These are phyloP conservation scores for Blepharisma japonicum DNA, from an alignment of 73 alveolate genomes.

Conservation along the genomic window DNA sequence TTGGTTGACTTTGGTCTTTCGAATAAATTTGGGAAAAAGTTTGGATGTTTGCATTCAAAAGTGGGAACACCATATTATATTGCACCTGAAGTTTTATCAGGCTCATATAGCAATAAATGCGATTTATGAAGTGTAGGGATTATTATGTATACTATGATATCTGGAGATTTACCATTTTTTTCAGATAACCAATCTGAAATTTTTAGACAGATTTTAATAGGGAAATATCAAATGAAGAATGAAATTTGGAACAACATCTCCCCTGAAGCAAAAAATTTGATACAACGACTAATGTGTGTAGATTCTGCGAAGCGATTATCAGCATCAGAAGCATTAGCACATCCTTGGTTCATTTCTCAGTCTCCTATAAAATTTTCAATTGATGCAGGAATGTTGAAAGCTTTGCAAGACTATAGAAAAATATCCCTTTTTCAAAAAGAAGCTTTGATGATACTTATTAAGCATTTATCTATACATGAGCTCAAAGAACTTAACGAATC, in stretches of 20 bases:
- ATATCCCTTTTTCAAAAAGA: background rate
- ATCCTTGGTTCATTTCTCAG: conserved; percentile 49
- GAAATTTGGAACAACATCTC: conserved; percentile 54
- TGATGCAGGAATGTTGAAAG: background rate
- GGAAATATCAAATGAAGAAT: conserved; percentile 9
- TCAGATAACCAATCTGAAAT: conserved; percentile 30
- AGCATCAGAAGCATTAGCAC: conserved; percentile 51
- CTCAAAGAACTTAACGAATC: background rate
- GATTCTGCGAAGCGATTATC: conserved; percentile 52
- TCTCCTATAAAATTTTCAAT: background rate
- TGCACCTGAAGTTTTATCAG: conserved; percentile 58
- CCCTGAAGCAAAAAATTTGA: conserved; percentile 48
- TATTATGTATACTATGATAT: conserved; percentile 41
- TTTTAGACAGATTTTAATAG: conserved; percentile 32
- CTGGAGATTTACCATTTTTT: conserved; percentile 46
- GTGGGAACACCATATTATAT: conserved; percentile 61
- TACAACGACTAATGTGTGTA: conserved; percentile 42
- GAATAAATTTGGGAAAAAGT: conserved; percentile 37
- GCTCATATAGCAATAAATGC: conserved; percentile 27
- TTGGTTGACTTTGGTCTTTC: conserved; percentile 92
- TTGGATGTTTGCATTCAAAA: background rate
- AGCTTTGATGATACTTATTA: background rate
- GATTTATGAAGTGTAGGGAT: conserved; percentile 42
- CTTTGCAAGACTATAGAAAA: background rate
- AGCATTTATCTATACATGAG: background rate